Evolutionary conservation across 2,329 filamentous ascomycete species (phyloP), one percentile per base, ranked within the genome.

Genomic region (Colletotrichum sp.): DNA sequence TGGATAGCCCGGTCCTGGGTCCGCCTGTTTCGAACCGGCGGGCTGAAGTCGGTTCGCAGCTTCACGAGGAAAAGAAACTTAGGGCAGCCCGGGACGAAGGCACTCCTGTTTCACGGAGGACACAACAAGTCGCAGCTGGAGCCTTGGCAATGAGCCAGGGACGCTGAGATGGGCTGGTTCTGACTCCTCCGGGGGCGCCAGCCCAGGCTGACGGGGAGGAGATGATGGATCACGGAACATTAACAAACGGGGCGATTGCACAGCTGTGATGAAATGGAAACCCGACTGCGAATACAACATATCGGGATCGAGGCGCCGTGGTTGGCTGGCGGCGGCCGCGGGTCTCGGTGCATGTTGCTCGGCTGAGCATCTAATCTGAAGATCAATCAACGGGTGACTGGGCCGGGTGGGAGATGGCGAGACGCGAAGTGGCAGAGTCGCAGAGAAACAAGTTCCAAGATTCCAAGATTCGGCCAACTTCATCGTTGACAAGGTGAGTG

Each of bases 91-190:
- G n/a, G 63, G 55, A 61, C 10, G 21, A 64, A 8, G 26, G 43
- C 9, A 21, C 63, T 73, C 73, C 73, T 72, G 73, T 73, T 73
- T 75, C 69, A 73, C 72, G 63, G 24, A 61, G 36, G 57, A 55
- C 30, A 43, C 38, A 57, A 8, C 32, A 55, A 21, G 30, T 32
- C 15, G 48, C 48, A 67, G 48, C 48, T n/a, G 57, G 60, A 21
- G 43, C 18, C 18, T 63, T 60, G 28, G 38, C 55, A 57, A 63
- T 55, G 66, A 26, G 52, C 26, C 64, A 43, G 18, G 38, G 30
- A 24, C 15, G 32, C 18, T 9, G 18, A 43, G 48, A 36, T n/a
- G 43, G 43, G 24, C 63, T 48, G 69, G n/a, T 48, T 43, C 30
- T 38, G 28, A 21, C 24, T 21, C 16, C 67, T 26, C 48, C 18